Conservation (phyloP, 345 rosid genomes). For the Syzygium jambos region DNA sequence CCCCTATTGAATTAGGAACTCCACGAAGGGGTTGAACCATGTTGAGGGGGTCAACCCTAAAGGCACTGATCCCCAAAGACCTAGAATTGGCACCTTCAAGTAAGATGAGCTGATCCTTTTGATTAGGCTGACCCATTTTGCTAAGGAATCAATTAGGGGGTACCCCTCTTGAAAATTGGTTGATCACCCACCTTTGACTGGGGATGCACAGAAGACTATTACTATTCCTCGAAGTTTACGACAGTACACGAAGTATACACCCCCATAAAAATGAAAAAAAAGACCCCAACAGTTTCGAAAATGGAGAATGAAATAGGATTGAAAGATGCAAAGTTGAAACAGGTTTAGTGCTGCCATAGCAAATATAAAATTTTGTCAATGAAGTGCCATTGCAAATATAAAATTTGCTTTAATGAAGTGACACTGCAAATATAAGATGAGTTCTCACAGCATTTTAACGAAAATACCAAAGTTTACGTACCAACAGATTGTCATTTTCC, state of each 20-base stretch:
- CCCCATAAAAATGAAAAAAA: not conserved
- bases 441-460: not conserved
- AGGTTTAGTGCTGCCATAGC: not conserved
- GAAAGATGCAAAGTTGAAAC: not conserved
- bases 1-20: not conserved
- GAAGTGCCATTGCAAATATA: not conserved
- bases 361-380: not conserved
- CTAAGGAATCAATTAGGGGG: not conserved
- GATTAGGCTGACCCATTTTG: not conserved
- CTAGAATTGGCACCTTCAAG: not conserved
- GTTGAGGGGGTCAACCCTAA: not conserved
- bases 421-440: not conserved
- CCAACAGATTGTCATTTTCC: constrained; percentile 80
- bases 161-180: not conserved
- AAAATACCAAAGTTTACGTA: constrained; percentile 14
- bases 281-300: not conserved
- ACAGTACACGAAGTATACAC: not conserved
- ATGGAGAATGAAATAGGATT: not conserved
- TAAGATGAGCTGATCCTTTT: not conserved
- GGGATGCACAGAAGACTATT: not conserved
- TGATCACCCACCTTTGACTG: not conserved
- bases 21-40: not conserved
- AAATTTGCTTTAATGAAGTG: not conserved
- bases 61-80: not conserved
- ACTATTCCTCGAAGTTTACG: not conserved